Evolutionary conservation across 352 stramenopile genomes (phyloP), one percentile per base, ranked within the genome.

Genomic region (Globisporangium takayamanum): DNA sequence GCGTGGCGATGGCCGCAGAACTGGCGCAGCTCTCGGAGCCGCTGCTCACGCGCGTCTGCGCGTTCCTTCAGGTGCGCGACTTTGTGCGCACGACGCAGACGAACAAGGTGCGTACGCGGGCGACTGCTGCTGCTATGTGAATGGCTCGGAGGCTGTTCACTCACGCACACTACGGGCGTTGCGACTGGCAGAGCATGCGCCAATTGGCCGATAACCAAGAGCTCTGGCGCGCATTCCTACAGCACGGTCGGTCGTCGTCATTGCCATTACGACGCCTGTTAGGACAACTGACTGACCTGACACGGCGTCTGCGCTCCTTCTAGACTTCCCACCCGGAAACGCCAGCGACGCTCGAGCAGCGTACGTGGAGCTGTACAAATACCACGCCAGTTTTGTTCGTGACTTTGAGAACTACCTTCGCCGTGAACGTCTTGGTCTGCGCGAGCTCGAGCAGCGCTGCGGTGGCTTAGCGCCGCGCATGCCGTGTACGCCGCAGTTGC

Each of bases 21-120:
- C 60, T 84, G 18, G 74, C 64, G 58, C 63, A 69, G 3, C 67
- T 84, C 3, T 63, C 72, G 10, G 67, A 75, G 26, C 28, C 66
- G 4, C 59, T 79, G 46, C 53, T 80, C 2, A 30, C 39, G 39
- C 65, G 62, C 2, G 15, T 80, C 14, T 61, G 57, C 10, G 51
- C 22, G 7, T 79, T 79, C 53, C 54, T 84, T n/a, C 56, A 11
- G 5, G 59, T 57, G n/a, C 25, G 51, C 3, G 72, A 83, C 36
- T 75, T 84, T 16, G 56, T 52, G 48, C 72, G 52, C 33, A 45
- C 76, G 30, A 66, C 68, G 7, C 64, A 67, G 41, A 68, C 72
- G 12, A 78, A 42, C 63, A 80, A 80, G 60, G 74, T 79, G 15
- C 18, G 53, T 37, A 25, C 2, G 16, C 14, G 45, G 15, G 39